phyloP scores from a whole-genome alignment of 2,329 filamentous ascomycete genomes.

The Microdochium nivale region DNA sequence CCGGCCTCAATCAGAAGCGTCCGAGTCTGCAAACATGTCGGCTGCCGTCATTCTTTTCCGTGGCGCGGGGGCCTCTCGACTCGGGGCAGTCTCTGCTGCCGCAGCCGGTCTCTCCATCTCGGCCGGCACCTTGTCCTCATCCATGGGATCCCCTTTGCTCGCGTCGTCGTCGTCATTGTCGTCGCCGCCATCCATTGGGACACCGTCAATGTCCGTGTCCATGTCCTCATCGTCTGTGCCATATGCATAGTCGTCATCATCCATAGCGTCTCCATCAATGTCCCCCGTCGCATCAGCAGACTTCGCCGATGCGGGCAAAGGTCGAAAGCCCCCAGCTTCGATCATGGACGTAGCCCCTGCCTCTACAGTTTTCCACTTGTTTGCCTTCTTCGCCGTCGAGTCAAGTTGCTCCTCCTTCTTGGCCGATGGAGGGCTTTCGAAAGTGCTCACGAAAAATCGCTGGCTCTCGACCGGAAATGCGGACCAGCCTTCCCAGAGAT shows the following conservation, averaged over 20 bases:
- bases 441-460: constrained; percentile 59
- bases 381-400: constrained; percentile 23
- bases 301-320: constrained; percentile 6
- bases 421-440: constrained; percentile 59
- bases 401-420: constrained; percentile 21
- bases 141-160: constrained; percentile 21
- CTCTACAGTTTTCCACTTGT: constrained; percentile 44
- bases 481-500: constrained; percentile 64
- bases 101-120: constrained; percentile 6
- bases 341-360: constrained; percentile 19
- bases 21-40: constrained; percentile 1
- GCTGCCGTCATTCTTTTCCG: constrained; percentile 6
- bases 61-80: constrained; percentile 12
- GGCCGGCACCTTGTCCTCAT: constrained; percentile 13
- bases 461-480: constrained; percentile 69
- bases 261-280: constrained; percentile 27
- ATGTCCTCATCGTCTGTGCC: constrained; percentile 39
- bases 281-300: constrained; percentile 15
- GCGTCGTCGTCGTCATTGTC: constrained; percentile 24
- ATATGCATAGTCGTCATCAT: constrained; percentile 36
- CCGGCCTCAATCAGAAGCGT: not conserved
- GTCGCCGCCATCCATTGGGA: constrained; percentile 29
- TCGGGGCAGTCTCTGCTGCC: not conserved
- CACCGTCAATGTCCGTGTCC: constrained; percentile 38
- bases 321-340: constrained; percentile 17